These are phyloP conservation scores for Gossypium australe DNA, from an alignment of 345 rosid species.

Conservation along the genomic window DNA sequence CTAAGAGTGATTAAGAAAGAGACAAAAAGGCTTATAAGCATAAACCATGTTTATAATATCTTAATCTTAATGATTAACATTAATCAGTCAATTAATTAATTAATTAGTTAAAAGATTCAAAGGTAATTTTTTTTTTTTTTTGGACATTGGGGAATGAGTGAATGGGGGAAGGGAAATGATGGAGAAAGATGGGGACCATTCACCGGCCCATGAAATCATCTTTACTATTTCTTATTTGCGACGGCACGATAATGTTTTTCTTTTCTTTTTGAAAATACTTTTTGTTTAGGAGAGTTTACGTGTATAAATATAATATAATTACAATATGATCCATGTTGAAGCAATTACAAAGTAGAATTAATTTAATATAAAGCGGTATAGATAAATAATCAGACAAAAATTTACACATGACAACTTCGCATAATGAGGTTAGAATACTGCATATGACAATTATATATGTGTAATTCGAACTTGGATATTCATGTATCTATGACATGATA, in stretches of 20 bases:
- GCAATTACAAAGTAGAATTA: too few relatives aligned
- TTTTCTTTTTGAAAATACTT: too few relatives aligned
- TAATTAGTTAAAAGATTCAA: background rate
- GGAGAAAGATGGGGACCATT: slow-evolving; percentile 27
- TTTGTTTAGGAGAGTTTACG: too few relatives aligned
- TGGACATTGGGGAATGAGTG: background rate
- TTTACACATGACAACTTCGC: too few relatives aligned
- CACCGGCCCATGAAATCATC: slow-evolving; percentile 57
- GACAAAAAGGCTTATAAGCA: background rate
- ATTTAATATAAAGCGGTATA: too few relatives aligned
- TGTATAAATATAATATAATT: too few relatives aligned
- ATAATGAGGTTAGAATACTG: too few relatives aligned
- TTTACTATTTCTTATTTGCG: slow-evolving; percentile 33
- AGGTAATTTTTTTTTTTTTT: background rate
- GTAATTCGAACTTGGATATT: too few relatives aligned
- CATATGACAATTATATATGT: too few relatives aligned
- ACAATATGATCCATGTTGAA: too few relatives aligned
- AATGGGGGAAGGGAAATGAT: slow-evolving; percentile 5
- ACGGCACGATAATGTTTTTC: slow-evolving; percentile 41
- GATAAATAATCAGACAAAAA: too few relatives aligned
- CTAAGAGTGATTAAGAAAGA: background rate
- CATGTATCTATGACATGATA: too few relatives aligned
- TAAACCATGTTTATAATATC: background rate
- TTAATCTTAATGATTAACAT: background rate
- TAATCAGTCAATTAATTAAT: background rate